Conservation (phyloP, 352 stramenopile genomes). For the Hyaloperonospora arabidopsidis region DNA sequence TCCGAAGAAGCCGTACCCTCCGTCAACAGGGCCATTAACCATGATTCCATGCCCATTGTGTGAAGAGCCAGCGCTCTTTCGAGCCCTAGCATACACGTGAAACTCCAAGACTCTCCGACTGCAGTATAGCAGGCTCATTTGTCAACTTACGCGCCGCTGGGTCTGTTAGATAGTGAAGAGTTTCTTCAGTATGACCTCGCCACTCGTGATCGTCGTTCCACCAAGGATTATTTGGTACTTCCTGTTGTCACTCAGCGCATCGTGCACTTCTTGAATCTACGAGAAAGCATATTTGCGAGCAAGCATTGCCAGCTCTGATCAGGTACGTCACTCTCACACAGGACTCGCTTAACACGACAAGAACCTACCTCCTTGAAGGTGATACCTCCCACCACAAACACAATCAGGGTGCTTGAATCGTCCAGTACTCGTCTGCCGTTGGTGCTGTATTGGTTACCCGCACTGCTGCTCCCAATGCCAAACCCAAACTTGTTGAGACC, state of each 20-base stretch:
- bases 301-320: slow-evolving; percentile 1
- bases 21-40: too few species aligned
- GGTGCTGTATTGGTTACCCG: slow-evolving; percentile 11
- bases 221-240: slow-evolving; percentile 62
- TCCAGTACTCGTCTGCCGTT: slow-evolving; percentile 27
- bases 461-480: slow-evolving; percentile 22
- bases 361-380: slow-evolving; percentile 60
- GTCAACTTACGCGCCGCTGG: neutral
- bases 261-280: slow-evolving; percentile 59
- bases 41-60: too few species aligned
- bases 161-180: slow-evolving; percentile 32
- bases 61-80: too few species aligned
- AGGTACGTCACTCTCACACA: neutral
- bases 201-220: slow-evolving; percentile 69
- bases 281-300: slow-evolving; percentile 34
- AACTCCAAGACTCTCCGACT: neutral
- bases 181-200: slow-evolving; percentile 49
- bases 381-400: slow-evolving; percentile 75
- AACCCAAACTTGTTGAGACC: slow-evolving; percentile 79
- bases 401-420: slow-evolving; percentile 38
- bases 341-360: neutral
- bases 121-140: neutral
- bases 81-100: too few species aligned
- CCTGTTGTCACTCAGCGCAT: slow-evolving; percentile 40
- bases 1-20: too few species aligned